Base-by-base conservation (phyloP, 768 basidiomycete species). In the Boletus vermiculosoides region DNA sequence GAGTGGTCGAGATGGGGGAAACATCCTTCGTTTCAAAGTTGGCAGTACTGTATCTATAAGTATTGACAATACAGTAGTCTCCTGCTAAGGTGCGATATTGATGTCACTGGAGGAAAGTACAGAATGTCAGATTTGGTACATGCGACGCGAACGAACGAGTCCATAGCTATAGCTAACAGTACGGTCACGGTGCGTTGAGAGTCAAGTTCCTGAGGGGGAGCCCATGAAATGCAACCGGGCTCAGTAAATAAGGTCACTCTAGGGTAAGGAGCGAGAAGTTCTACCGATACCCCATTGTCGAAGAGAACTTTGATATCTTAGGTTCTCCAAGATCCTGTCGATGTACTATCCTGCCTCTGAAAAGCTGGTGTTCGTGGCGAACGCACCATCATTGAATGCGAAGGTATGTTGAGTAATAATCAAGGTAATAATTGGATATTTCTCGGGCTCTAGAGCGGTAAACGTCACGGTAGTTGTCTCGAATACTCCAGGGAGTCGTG, bases 1-100 rank as follows among this genome's bases (percentile, higher is more conserved):
- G 20, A 44, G 52, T 39, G 45, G 44, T 20, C 48, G 54, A 48
- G 57, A 31, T 34, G 62, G 62, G 16, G 60, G 65, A 50, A 64
- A 41, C 63, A 54, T 53, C 37, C 20, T 30, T 28, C 11, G 20
- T 34, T 13, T 25, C 47, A 40, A 28, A 12, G 45, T 23, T 49
- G 46, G 20, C 7, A 18, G 6, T 28, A 28, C 28, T 28, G 15
- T 18, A 33, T 20, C n/a, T 31, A 22, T 20, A 13, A 20, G 28
- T 7, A 4, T 30, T 10, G 30, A 31, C 10, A 9, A 30, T 9
- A 31, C 10, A 9, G 20, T 9, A 10, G 45, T 47, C n/a, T 20
- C 11, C 13, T 33, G n/a, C 13, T 13, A 31, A 13, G 30, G 5
- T 13, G n/a, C 28, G 45, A n/a, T 20, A 20, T 22, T 16, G 31